phyloP scores from a whole-genome alignment of 2,329 filamentous ascomycete genomes.

The Diplodia seriata region DNA sequence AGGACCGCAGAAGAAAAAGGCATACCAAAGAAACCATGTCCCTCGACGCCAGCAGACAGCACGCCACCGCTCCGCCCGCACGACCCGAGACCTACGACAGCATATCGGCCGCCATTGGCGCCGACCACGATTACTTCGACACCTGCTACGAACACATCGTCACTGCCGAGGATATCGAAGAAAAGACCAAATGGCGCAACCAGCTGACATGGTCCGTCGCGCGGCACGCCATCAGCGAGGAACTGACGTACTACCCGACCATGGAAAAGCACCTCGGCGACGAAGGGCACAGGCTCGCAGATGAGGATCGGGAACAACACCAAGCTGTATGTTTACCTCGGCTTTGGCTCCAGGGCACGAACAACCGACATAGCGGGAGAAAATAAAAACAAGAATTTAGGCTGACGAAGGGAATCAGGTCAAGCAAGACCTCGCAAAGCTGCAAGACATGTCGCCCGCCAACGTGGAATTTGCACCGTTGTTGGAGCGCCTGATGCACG shows the following conservation, averaged over 20 bases:
- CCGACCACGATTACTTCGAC: background rate
- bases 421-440: conserved; percentile 42
- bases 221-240: conserved; percentile 36
- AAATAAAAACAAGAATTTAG: background rate
- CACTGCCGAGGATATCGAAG: conserved; percentile 5
- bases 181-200: conserved; percentile 35
- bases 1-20: too few relatives aligned
- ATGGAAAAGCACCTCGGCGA: conserved; percentile 32
- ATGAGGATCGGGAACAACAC: conserved; percentile 35
- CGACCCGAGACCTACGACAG: background rate
- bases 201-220: conserved; percentile 35
- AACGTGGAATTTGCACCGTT: conserved; percentile 39
- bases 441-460: conserved; percentile 41
- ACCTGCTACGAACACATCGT: background rate
- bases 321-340: conserved; percentile 19
- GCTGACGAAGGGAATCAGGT: conserved; percentile 36
- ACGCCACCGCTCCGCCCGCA: background rate
- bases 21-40: background rate
- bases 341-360: too few relatives aligned
- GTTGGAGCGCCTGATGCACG: conserved; percentile 39
- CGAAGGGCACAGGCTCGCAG: conserved; percentile 2
- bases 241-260: conserved; percentile 35
- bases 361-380: too few relatives aligned
- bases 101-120: background rate
- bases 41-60: background rate